Percentiles rank a stretch among this genome's conserved stretches.
Evolutionary conservation across 2,329 filamentous ascomycete species (phyloP).

Genomic region (Alternaria ventricosa): DNA sequence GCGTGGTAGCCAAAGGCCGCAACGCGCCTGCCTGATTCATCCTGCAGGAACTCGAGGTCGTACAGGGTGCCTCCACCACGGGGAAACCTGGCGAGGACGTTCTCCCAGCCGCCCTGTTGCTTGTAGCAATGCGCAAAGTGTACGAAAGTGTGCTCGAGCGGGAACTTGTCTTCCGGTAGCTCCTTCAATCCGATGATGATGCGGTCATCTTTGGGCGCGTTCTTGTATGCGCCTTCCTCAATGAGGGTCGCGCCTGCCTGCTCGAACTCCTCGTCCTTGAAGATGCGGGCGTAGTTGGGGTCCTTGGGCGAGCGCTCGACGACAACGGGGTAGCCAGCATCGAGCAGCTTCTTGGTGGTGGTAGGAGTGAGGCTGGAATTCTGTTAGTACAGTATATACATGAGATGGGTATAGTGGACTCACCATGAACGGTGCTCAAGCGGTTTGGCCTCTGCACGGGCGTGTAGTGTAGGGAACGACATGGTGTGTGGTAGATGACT

Average conservation of each 20-base stretch:
- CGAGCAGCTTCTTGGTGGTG: conserved; percentile 50
- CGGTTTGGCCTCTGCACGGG: conserved; percentile 51
- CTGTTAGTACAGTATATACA: background rate
- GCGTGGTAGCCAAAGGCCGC: conserved; percentile 69
- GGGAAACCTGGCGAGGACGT: conserved; percentile 79
- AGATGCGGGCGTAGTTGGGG: conserved; percentile 49
- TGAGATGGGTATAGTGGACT: background rate
- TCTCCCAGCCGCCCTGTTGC: conserved; percentile 67
- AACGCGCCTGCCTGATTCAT: conserved; percentile 73
- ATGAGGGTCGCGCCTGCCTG: conserved; percentile 49
- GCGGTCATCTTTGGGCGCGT: conserved; percentile 42
- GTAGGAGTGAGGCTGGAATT: conserved; percentile 43
- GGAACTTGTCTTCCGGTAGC: conserved; percentile 48
- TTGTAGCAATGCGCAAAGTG: conserved; percentile 55
- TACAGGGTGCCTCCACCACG: conserved; percentile 77
- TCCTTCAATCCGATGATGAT: conserved; percentile 54
- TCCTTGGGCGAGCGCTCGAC: conserved; percentile 50
- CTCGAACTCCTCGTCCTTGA: conserved; percentile 51
- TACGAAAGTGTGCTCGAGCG: conserved; percentile 50
- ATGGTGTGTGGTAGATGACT: conserved; percentile 22
- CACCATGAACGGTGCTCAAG: conserved; percentile 49
- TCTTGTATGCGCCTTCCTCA: conserved; percentile 47
- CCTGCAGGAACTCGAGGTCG: conserved; percentile 85
- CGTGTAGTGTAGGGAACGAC: conserved; percentile 49
- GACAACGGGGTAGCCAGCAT: conserved; percentile 49